A percentile compares a stretch with the other conserved stretches of the same genome.
phyloP scores from a whole-genome alignment of 129 eudicot species.

The Silybum marianum region DNA sequence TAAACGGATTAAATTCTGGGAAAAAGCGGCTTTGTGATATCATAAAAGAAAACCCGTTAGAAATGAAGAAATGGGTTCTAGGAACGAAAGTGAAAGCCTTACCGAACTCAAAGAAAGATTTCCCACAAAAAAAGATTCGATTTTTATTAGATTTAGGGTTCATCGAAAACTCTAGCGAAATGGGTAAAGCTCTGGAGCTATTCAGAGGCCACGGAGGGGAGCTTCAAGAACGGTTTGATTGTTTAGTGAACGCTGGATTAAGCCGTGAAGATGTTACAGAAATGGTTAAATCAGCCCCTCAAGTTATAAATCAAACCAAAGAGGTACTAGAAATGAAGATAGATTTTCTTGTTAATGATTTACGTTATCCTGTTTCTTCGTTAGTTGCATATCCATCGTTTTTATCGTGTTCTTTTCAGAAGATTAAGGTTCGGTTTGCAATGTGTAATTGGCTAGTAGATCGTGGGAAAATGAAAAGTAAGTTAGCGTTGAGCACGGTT shows the following conservation, averaged over 20 bases:
- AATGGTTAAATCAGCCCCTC: conserved; percentile 67
- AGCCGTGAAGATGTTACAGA: conserved; percentile 39
- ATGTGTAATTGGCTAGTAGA: conserved; percentile 69
- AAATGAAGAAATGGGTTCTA: conserved; percentile 54
- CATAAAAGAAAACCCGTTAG: conserved; percentile 61
- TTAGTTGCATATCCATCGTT: conserved; percentile 50
- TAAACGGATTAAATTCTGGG: conserved; percentile 45
- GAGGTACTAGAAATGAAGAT: conserved; percentile 57
- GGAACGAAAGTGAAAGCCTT: conserved; percentile 43
- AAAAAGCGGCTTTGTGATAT: conserved; percentile 55
- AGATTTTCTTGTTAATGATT: conserved; percentile 51
- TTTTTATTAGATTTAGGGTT: conserved; percentile 65
- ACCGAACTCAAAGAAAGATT: conserved; percentile 20
- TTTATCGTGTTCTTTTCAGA: conserved; percentile 48
- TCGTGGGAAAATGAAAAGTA: conserved; percentile 38
- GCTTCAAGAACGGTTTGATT: conserved; percentile 84
- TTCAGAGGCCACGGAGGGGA: conserved; percentile 70
- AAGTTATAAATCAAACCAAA: conserved; percentile 56
- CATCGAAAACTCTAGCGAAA: conserved; percentile 60
- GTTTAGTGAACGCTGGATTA: conserved; percentile 67
- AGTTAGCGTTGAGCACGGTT: conserved; percentile 61
- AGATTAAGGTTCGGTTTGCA: conserved; percentile 59
- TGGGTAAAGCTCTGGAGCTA: conserved; percentile 55
- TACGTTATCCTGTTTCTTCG: conserved; percentile 62
- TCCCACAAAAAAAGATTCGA: conserved; percentile 42